These are phyloP conservation scores for Sporothrix euskadiensis DNA, from an alignment of 2,329 filamentous ascomycete species.

Conservation along the genomic window DNA sequence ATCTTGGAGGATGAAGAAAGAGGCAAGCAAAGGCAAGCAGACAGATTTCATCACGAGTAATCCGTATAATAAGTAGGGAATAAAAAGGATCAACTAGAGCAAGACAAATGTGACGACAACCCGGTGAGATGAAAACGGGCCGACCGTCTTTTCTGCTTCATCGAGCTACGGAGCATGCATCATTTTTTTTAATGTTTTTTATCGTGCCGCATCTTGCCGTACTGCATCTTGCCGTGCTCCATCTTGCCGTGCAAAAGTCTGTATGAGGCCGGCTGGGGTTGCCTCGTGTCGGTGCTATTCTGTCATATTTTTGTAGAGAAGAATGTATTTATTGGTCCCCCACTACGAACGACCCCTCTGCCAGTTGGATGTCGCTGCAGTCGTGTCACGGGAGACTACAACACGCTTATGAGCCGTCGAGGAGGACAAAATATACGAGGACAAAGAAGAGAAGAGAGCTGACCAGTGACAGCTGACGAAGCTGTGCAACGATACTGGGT, in stretches of 20 bases:
- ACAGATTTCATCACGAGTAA: not conserved
- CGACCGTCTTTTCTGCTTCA: not conserved
- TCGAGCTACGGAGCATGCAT: not conserved
- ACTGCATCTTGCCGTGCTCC: no score
- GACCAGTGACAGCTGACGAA: not conserved
- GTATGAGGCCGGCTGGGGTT: slow-evolving; percentile 5
- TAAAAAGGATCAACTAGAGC: not conserved
- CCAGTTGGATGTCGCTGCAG: not conserved
- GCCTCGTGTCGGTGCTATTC: not conserved
- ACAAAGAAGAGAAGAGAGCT: not conserved
- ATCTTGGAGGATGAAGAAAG: not conserved
- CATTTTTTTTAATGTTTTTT: not conserved
- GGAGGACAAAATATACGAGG: not conserved
- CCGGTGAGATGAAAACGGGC: not conserved
- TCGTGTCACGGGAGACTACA: not conserved
- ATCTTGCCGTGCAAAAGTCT: not conserved
- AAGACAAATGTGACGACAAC: not conserved
- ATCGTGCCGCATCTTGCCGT: not conserved
- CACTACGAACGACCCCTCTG: no score
- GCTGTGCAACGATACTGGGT: not conserved
- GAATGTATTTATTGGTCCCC: no score
- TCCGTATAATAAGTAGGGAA: not conserved
- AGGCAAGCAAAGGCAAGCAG: no score
- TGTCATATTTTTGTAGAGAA: not conserved
- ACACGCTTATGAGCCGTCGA: not conserved